phyloP scores from a whole-genome alignment of 257 asterid genomes.

The Lycium ferocissimum region DNA sequence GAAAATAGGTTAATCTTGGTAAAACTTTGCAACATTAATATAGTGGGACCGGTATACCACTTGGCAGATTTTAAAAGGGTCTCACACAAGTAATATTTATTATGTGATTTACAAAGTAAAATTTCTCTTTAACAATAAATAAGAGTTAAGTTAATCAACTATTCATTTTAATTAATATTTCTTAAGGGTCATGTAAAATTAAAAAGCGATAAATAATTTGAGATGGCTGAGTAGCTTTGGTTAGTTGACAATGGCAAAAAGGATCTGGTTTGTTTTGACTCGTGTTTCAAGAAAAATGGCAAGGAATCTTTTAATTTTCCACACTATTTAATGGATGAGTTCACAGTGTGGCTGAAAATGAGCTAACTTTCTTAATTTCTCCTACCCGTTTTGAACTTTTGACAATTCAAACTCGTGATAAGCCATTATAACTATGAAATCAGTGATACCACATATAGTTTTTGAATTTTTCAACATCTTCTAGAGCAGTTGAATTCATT shows the following conservation, averaged over 20 bases:
- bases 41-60: no score
- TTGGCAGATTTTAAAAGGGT: no score
- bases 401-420: background rate
- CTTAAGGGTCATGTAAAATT: no score
- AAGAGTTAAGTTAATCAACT: no score
- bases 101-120: no score
- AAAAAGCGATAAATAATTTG: no score
- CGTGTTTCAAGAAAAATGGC: background rate
- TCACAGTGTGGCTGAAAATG: background rate
- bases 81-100: no score
- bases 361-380: background rate
- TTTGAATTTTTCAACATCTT: conserved; percentile 20
- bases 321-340: background rate
- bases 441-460: background rate
- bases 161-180: no score
- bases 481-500: background rate
- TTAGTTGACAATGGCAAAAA: conserved; percentile 1
- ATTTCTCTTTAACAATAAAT: no score
- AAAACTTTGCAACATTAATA: no score
- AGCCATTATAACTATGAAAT: background rate
- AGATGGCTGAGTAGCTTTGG: background rate
- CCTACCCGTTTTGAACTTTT: background rate
- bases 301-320: background rate
- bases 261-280: background rate
- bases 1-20: no score